Evolutionary conservation across 352 stramenopile species (phyloP), one percentile per base, ranked within the genome.

Genomic region (Phytophthora foliorum): DNA sequence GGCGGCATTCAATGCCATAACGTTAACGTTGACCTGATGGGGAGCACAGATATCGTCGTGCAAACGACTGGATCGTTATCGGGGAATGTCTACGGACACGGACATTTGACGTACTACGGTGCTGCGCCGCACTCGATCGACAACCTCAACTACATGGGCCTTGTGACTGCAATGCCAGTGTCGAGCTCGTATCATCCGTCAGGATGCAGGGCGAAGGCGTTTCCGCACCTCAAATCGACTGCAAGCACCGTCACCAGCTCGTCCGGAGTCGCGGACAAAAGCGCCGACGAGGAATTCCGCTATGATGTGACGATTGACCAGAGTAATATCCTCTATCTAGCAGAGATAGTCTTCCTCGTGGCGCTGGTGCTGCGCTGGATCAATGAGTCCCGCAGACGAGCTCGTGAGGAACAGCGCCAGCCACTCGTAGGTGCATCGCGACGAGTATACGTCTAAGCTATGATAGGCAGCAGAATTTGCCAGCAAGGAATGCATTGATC

Each of bases 41-140:
- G 72, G n/a, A 75, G 58, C 24, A 59, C 63, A 9, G 50, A 62
- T 19, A 55, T 74, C 16, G 36, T 77, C 24, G 69, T 80, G 3
- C 72, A 80, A 49, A 68, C 68, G 0, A 75, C 55, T 21, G 29
- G 55, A 9, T 60, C 51, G 13, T 59, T 80, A 16, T 61, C 55
- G 1, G 68, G 72, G 4, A 56, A 71, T 41, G 48, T 71, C 39
- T 75, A 75, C n/a, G 67, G 67, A 2, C 66, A 48, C 10, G 67
- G 61, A 16, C 54, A 56, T 29, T 51, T 75, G 41, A 45, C 52
- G 24, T 73, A 67, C 54, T 63, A 49, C 21, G 67, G 54, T 10
- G 25, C 41, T 1, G 41, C 54, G 11, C 67, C 67, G 19, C 50
- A 54, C 14, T 75, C 67, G 19, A 63, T 75, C 21, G 42, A 67